Evolutionary conservation across 2,329 filamentous ascomycete genomes (phyloP), one percentile per base, ranked within the genome.

Genomic region (Fusarium vanettenii): DNA sequence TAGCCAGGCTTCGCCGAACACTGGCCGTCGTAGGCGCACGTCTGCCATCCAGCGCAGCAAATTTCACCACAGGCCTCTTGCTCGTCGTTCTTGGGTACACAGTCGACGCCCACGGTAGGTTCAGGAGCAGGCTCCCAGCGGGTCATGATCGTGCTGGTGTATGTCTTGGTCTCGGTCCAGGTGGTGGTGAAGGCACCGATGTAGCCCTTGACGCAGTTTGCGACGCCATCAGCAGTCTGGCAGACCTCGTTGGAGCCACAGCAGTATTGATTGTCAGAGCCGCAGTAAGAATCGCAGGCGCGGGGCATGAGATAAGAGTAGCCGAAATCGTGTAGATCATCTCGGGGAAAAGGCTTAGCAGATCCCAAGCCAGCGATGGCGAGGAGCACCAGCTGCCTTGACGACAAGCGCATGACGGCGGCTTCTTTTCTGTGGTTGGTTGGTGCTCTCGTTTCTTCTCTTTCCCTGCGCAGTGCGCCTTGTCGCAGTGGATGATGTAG

Each of bases 1-100:
- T 86, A 87, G 73, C 86, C 87, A 56, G 85, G 85, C 64, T 89
- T 89, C 29, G 88, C 81, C 6, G 85, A 82, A 80, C 93, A 95
- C 78, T 91, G 88, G 62, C 89, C 89, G 1, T 83, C 72, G 67
- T 82, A 85, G 63, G 87, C 88, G 81, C 94, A 95, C 79, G 91
- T 92, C 82, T 94, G 92, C 83, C 89, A 90, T 69, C 85, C 88
- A 27, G 90, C 89, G 82, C 93, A 96, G 87, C 93, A 95, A 68
- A 92, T 91, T 62, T 80, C 80, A 35, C 93, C 93, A 80, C 93
- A 95, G 5, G 89, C 86, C 9, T 87, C 87, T 82, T 94, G 84
- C 65, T 88, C 87, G 5, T 85, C 81, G n/a, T 84, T 84, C 59
- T 81, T 79, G 2, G 90, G 89, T 1, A 86, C 80, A 79, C 90